Base-by-base conservation (phyloP, 345 rosid genomes). In the Limnanthes douglasii region DNA sequence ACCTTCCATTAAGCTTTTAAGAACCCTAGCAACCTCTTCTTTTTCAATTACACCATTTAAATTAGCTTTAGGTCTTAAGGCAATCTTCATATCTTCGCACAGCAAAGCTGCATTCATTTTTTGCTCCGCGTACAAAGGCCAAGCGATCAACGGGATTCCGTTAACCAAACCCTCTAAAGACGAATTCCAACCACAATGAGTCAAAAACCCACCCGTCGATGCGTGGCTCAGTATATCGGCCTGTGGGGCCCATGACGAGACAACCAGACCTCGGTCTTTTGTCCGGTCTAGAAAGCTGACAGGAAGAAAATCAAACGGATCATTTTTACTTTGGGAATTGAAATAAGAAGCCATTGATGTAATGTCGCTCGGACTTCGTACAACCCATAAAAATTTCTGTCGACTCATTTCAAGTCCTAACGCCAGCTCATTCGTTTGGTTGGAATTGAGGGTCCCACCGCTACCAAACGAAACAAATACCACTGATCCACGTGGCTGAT, bases 41-140 rank as follows among this genome's bases (percentile, higher is more conserved):
- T 70, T 62, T 19, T 39, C 50, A 16, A 78, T 36, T 0, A 68
- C 0, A 5, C 77, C 73, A 39, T 69, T 69, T 5, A 57, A 72
- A 3, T 50, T 45, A 0, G 18, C 35, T n/a, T 37, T 64, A 0
- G 47, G 64, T 47, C 72, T 62, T 40, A 92, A 2, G 2, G 84
- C 90, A 8, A 62, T 68, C 20, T 18, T 34, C 0, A 73, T 39
- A 19, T 64, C 93, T 43, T 71, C 65, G 0, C 61, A 30, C 20
- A 92, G 37, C 64, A 71, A 62, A 4, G 50, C 45, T 0, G 96
- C 86, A 10, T 92, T 92, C 93, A 78, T 81, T 50, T 50, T 78
- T 22, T 92, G 99, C 46, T 92, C 96, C 0, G 94, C 99, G 21
- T 62, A 80, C 1, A 85, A 72, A 2, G 99, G 99, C 99, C 99